phyloP scores from a whole-genome alignment of 371 early-diverging fungal species.

The Mortierella sp. region DNA sequence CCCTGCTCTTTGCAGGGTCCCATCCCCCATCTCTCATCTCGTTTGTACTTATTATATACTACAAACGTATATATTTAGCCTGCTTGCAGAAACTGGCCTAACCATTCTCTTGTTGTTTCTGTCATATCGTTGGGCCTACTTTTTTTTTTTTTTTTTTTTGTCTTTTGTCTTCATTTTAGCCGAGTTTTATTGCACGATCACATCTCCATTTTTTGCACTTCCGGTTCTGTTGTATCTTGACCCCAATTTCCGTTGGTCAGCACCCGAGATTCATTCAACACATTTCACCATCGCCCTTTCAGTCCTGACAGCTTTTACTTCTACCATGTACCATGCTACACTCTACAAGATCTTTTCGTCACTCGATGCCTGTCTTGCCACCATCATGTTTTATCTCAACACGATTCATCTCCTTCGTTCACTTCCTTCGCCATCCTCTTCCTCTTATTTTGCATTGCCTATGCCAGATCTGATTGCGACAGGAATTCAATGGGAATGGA shows the following conservation, averaged over 20 bases:
- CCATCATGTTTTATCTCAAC: slow-evolving; percentile 53
- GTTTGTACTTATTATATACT: too few relatives aligned
- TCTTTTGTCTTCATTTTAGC: slow-evolving; percentile 27
- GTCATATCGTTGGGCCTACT: too few relatives aligned
- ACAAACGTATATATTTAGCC: too few relatives aligned
- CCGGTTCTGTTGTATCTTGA: slow-evolving; percentile 50
- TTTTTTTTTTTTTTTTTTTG: background rate
- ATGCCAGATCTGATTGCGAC: slow-evolving; percentile 31
- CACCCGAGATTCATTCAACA: slow-evolving; percentile 47
- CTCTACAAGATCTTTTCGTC: slow-evolving; percentile 57
- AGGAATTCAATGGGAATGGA: slow-evolving; percentile 27
- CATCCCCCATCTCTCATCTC: too few relatives aligned
- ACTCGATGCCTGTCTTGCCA: slow-evolving; percentile 56
- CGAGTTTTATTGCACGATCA: slow-evolving; percentile 60
- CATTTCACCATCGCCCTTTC: slow-evolving; percentile 51
- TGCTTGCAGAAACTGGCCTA: background rate
- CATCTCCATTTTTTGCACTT: slow-evolving; percentile 56
- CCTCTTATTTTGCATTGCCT: slow-evolving; percentile 17
- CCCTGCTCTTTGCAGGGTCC: background rate
- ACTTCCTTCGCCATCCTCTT: slow-evolving; percentile 18
- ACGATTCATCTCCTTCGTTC: slow-evolving; percentile 42
- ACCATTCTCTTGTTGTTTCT: background rate
- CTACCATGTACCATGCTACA: slow-evolving; percentile 55
- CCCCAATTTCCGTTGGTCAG: slow-evolving; percentile 40
- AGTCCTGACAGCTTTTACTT: slow-evolving; percentile 48